A percentile compares a stretch with the other conserved stretches of the same genome.
phyloP scores from a whole-genome alignment of 345 rosid genomes.

The Eucalyptus cloeziana region DNA sequence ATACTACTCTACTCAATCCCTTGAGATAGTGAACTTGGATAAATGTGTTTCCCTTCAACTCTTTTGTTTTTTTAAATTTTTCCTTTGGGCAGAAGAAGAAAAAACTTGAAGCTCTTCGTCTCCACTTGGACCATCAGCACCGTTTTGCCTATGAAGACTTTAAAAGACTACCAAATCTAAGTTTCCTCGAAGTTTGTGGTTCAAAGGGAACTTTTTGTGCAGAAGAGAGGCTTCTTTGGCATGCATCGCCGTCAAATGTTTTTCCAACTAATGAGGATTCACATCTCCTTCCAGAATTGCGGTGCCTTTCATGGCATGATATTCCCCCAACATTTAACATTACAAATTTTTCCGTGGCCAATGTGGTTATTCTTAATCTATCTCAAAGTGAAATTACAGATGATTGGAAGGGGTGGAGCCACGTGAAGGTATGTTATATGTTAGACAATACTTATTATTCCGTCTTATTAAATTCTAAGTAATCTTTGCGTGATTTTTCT shows the following conservation, averaged over 20 bases:
- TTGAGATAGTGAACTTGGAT: accelerated
- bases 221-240: accelerated
- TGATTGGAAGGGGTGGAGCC: no score
- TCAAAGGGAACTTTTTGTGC: accelerated
- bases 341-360: accelerated
- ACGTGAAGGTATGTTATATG: no score
- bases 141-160: accelerated
- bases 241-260: accelerated
- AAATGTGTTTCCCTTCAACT: no score
- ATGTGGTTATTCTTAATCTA: no score
- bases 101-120: no score
- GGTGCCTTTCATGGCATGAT: accelerated
- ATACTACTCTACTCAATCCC: accelerated
- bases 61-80: no score
- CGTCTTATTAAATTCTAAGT: accelerated
- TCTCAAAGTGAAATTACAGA: accelerated
- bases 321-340: no score
- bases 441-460: no score
- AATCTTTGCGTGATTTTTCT: no score
- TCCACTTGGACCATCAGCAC: accelerated
- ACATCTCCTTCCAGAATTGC: accelerated
- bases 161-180: accelerated
- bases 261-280: accelerated
- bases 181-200: accelerated
- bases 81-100: accelerated